These are phyloP conservation scores for Marsdenia floribunda DNA, from an alignment of 257 asterid species.

Conservation along the genomic window DNA sequence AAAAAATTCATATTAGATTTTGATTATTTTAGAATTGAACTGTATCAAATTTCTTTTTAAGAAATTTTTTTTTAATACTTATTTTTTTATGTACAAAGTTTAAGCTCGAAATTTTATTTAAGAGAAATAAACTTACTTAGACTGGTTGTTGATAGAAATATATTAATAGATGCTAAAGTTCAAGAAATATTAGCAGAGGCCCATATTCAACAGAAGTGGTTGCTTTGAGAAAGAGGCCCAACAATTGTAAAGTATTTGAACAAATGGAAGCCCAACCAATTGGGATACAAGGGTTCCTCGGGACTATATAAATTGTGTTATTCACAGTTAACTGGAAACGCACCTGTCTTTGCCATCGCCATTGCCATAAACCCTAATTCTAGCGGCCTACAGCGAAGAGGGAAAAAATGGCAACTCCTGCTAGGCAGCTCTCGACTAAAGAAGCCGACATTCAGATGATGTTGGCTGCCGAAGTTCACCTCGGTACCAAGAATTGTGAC, in stretches of 20 bases:
- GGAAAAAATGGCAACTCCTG: slow-evolving; percentile 18
- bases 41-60: too few relatives aligned
- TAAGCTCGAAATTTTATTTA: too few relatives aligned
- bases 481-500: slow-evolving; percentile 39
- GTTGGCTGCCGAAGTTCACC: slow-evolving; percentile 45
- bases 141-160: too few relatives aligned
- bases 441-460: slow-evolving; percentile 38
- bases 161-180: too few relatives aligned
- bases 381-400: not conserved
- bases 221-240: not conserved
- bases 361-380: not conserved
- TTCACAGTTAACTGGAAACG: too few relatives aligned
- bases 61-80: too few relatives aligned
- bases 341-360: not conserved
- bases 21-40: too few relatives aligned
- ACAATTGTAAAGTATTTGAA: not conserved
- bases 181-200: not conserved
- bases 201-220: not conserved
- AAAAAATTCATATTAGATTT: too few relatives aligned
- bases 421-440: slow-evolving; percentile 26
- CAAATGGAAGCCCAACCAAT: not conserved
- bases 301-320: not conserved
- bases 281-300: not conserved
- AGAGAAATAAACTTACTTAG: too few relatives aligned
- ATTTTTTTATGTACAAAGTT: too few relatives aligned